Evolutionary conservation across 177 flowering plant genomes (phyloP).

Genomic region (Vitis hybrid): DNA sequence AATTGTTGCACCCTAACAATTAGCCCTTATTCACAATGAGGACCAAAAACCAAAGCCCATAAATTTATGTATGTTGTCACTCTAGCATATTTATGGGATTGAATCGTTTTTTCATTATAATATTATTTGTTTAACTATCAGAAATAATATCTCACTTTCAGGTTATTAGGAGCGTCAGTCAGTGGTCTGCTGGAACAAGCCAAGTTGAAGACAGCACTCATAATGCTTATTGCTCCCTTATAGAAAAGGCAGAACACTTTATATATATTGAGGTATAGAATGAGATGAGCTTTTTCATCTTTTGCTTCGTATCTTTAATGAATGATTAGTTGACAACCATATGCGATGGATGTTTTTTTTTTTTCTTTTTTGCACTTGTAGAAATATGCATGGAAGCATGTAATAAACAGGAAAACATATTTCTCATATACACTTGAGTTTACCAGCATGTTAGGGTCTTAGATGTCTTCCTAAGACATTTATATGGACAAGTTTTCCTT

Average conservation of each 20-base stretch:
- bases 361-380: background rate
- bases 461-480: background rate
- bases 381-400: too few relatives aligned
- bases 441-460: too few relatives aligned
- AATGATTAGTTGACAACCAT: background rate
- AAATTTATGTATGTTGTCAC: too few relatives aligned
- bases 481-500: too few relatives aligned
- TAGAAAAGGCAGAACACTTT: constrained; percentile 88
- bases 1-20: too few relatives aligned
- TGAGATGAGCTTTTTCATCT: background rate
- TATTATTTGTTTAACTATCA: background rate
- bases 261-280: constrained; percentile 84
- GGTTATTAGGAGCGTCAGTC: constrained; percentile 95
- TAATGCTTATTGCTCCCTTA: constrained; percentile 90
- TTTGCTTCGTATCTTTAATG: background rate
- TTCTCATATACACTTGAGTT: too few relatives aligned
- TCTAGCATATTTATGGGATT: background rate
- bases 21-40: too few relatives aligned
- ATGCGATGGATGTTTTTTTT: background rate
- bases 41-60: too few relatives aligned
- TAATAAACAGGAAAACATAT: too few relatives aligned
- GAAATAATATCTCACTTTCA: constrained; percentile 22
- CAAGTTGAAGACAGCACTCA: constrained; percentile 97
- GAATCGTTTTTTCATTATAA: background rate
- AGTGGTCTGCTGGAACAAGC: constrained; percentile 99